Base-by-base conservation (phyloP, 148 eudicot species). In the Rhododendron williamsianum region DNA sequence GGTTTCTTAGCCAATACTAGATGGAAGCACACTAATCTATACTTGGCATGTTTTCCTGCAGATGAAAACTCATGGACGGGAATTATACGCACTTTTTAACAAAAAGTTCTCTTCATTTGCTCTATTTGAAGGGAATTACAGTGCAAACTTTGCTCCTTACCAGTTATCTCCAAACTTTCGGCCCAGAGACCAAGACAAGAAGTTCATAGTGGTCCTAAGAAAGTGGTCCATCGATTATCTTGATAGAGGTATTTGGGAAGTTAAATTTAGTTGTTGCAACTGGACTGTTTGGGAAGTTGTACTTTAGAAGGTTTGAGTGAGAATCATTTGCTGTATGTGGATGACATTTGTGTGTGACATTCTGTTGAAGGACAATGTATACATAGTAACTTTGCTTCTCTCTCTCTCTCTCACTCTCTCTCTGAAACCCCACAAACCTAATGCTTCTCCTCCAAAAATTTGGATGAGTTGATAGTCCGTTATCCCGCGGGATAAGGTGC, bases 61-160 rank as follows among this genome's bases (percentile, higher is more conserved):
- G 99, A 91, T 97, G 88, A 95, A 92, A 91, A 87, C 87, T 82
- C 91, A 93, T 83, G 88, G 87, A 19, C 35, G 78, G 12, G 94
- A 93, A 89, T 86, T 92, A 78, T 91, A 91, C 88, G 94, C 92
- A 80, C 84, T 90, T 54, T 95, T 85, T 88, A 89, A 91, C 89
- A 97, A 95, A 89, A 93, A 79, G 38, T 89, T 80, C 79, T 95
- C 99, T 84, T 86, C 96, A 80, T 97, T 94, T 89, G 99, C 98
- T n/a, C 89, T 95, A 43, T 97, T 87, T 86, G 96, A 95, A 87
- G 98, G 99, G 82, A 92, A 89, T 85, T 58, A 87, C 87, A 85
- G 92, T 84, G 82, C 92, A 58, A 92, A 52, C 79, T 85, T 83
- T 78, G 85, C 79, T 82, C 96, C 99, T 35, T 97, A 97, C 84